These are phyloP conservation scores for Penicillium lagena DNA, from an alignment of 495 filamentous ascomycete species.

Conservation along the genomic window DNA sequence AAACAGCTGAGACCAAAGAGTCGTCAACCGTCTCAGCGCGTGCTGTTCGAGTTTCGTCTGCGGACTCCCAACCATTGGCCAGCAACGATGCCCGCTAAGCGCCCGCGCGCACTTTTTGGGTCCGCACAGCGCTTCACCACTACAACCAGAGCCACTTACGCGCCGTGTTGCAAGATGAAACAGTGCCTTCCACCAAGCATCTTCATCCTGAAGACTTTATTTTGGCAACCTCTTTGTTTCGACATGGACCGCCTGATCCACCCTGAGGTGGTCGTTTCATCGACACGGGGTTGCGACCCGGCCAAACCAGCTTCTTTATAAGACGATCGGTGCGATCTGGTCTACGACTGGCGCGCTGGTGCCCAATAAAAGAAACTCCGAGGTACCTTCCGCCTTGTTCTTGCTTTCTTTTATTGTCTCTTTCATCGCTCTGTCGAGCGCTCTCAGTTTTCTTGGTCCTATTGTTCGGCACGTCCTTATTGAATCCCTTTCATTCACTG, in stretches of 20 bases:
- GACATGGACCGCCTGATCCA: not conserved
- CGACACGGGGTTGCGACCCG: slow-evolving; percentile 4
- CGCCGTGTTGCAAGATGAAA: slow-evolving; percentile 15
- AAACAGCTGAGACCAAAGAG: too few relatives aligned
- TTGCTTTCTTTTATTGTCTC: too few relatives aligned
- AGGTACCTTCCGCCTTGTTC: too few relatives aligned
- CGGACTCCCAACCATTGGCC: slow-evolving; percentile 10
- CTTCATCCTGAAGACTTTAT: slow-evolving; percentile 8
- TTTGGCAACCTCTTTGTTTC: slow-evolving; percentile 14
- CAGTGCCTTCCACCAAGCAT: slow-evolving; percentile 4
- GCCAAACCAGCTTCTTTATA: slow-evolving; percentile 10
- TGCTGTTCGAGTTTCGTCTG: slow-evolving; percentile 4
- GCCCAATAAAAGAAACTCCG: too few relatives aligned
- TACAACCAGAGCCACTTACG: slow-evolving; percentile 5
- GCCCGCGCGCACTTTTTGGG: slow-evolving; percentile 8
- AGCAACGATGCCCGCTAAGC: slow-evolving; percentile 12
- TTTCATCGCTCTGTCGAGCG: too few relatives aligned
- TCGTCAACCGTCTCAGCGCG: too few relatives aligned
- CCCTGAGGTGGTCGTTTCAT: slow-evolving; percentile 8
- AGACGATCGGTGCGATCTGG: not conserved
- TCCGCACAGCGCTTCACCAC: slow-evolving; percentile 4
- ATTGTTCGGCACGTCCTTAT: too few relatives aligned
- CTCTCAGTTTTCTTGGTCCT: too few relatives aligned
- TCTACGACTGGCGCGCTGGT: too few relatives aligned
- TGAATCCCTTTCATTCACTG: too few relatives aligned